Conservation (phyloP, 1,284 basidiomycete genomes). For the Ustilago loliicola region DNA sequence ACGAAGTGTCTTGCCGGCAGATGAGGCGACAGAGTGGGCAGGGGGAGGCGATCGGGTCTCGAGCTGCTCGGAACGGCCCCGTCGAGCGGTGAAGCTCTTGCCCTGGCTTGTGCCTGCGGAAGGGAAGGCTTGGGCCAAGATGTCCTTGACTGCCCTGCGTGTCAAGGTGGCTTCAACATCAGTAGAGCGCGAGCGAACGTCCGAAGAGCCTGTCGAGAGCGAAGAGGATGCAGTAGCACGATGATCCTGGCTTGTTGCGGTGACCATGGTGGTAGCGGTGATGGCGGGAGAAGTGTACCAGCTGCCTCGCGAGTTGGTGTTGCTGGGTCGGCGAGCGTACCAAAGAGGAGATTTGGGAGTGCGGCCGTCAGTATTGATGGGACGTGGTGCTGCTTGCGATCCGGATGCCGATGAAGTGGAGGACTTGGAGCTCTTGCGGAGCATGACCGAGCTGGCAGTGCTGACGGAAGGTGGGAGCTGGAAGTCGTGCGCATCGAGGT, state of each 20-base stretch:
- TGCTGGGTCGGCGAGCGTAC: conserved; percentile 59
- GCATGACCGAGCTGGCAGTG: conserved; percentile 52
- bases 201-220: conserved; percentile 14
- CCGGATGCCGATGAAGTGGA: conserved; percentile 20
- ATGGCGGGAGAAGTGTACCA: conserved; percentile 60
- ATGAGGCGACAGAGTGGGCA: conserved; percentile 56
- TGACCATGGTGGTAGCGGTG: conserved; percentile 54
- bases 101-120: conserved; percentile 20
- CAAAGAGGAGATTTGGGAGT: conserved; percentile 54
- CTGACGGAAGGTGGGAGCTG: conserved; percentile 60
- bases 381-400: conserved; percentile 24
- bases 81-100: conserved; percentile 24
- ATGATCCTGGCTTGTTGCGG: conserved; percentile 38
- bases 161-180: conserved; percentile 46
- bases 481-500: conserved; percentile 57
- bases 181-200: conserved; percentile 18
- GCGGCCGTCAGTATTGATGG: conserved; percentile 38
- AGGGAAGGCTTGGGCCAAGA: conserved; percentile 33
- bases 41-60: conserved; percentile 51
- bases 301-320: conserved; percentile 57
- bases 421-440: conserved; percentile 44
- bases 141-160: conserved; percentile 45
- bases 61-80: conserved; percentile 35
- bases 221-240: conserved; percentile 13
- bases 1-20: conserved; percentile 56